A percentile compares a stretch with the other conserved stretches of the same genome.
Evolutionary conservation across 1,284 basidiomycete species (phyloP).

Genomic region (Butyriboletus appendiculatus): DNA sequence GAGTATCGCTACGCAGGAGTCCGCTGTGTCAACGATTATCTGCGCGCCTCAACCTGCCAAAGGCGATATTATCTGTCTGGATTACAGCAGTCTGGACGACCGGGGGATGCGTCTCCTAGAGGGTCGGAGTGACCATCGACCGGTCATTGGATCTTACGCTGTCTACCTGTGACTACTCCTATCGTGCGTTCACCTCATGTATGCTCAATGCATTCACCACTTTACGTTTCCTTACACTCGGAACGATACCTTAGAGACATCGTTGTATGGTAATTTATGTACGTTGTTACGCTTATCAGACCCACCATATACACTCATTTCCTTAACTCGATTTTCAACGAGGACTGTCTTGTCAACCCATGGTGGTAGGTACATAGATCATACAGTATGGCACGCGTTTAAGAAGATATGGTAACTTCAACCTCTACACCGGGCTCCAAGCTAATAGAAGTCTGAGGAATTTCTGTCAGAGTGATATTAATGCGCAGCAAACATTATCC

Average conservation of each 20-base stretch:
- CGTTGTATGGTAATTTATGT: slow-evolving; percentile 21
- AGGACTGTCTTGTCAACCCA: not conserved
- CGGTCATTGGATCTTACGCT: slow-evolving; percentile 74
- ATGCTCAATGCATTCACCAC: slow-evolving; percentile 15
- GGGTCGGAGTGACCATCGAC: slow-evolving; percentile 78
- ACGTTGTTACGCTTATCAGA: slow-evolving; percentile 13
- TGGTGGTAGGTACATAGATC: slow-evolving; percentile 1
- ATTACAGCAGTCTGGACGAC: slow-evolving; percentile 76
- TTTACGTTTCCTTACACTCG: slow-evolving; percentile 1
- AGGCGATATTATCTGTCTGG: slow-evolving; percentile 69
- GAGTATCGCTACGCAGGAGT: slow-evolving; percentile 31
- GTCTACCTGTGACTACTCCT: slow-evolving; percentile 49
- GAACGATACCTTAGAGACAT: slow-evolving; percentile 20
- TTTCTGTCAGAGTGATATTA: slow-evolving; percentile 2
- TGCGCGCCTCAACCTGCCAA: slow-evolving; percentile 39
- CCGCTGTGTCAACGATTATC: slow-evolving; percentile 23
- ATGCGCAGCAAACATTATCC: slow-evolving; percentile 34
- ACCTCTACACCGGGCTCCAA: slow-evolving; percentile 99
- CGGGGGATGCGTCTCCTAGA: slow-evolving; percentile 71
- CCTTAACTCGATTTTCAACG: not conserved
- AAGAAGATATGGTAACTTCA: slow-evolving; percentile 94
- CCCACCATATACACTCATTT: slow-evolving; percentile 3
- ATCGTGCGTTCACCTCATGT: slow-evolving; percentile 1
- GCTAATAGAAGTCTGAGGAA: slow-evolving; percentile 88
- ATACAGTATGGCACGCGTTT: slow-evolving; percentile 8